Evolutionary conservation across 257 asterid species (phyloP), one percentile per base, ranked within the genome.

Genomic region (Lavandula angustifolia): DNA sequence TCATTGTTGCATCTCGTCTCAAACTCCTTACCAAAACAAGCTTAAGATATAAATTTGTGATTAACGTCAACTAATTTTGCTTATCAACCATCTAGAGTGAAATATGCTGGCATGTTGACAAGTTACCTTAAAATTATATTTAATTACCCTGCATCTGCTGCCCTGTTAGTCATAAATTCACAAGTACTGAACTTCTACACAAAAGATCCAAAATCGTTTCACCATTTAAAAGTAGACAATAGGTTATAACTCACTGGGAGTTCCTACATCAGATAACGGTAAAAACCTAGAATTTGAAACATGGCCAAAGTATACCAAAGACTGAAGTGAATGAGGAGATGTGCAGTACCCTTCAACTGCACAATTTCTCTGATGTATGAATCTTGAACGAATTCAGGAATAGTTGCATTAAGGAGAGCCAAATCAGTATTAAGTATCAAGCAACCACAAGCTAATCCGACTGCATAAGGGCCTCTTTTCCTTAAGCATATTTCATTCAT

Each of bases 381-480:
- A 66, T 38, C 31, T 51, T 7, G 46, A 56, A 51, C 34, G 47
- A 71, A 50, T 62, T 18, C 10, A 57, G 42, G 32, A 17, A 4
- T 33, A 9, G 50, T 60, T 42, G 34, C 42, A 52, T 38, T 12
- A 38, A 62, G 17, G 12, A 55, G 38, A 52, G 12, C 42, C 56
- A 54, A 40, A 1, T 42, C 49, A 55, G 27, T 49, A 22, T 29
- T 35, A 9, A 60, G n/a, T 3, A 11, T n/a, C n/a, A 57, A 57
- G n/a, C 29, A 52, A 34, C 22, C 55, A 67, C 27, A 22, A 54
- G 48, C 33, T 62, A 54, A 41, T 11, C 54, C 32, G 34, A 31
- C 31, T 71, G 65, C 67, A 8, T 31, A 65, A 80, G 80, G 43
- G 83, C 83, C 78, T 88, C 94, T 0, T 94, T 91, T 65, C 87